phyloP scores from a whole-genome alignment of 1,139 yeast species.

The Nadsonia starkeyi-henricii region DNA sequence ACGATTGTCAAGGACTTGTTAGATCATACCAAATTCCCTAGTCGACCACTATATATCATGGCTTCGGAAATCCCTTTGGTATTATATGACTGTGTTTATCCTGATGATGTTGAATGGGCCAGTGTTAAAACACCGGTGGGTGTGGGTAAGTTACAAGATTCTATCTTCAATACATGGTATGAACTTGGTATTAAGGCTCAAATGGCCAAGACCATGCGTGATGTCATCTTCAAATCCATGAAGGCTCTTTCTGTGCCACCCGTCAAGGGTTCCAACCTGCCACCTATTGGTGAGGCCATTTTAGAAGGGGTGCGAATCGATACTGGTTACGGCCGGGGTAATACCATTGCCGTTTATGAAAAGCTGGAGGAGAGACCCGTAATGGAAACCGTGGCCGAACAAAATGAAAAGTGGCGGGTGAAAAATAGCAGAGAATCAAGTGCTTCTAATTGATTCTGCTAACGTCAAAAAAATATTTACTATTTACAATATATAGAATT shows the following conservation, averaged over 20 bases:
- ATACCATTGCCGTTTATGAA: neutral
- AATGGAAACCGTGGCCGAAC: neutral
- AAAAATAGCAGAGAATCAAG: neutral
- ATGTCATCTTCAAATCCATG: neutral
- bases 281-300: neutral
- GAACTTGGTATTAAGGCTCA: neutral
- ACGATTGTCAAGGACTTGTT: conserved; percentile 43
- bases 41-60: conserved; percentile 75
- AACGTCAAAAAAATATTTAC: too few species aligned
- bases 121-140: neutral
- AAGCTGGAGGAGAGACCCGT: neutral
- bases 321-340: neutral
- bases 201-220: neutral
- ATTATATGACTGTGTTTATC: conserved; percentile 72
- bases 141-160: neutral
- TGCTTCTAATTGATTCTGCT: too few species aligned
- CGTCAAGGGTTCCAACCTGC: neutral
- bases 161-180: neutral
- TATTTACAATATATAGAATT: too few species aligned
- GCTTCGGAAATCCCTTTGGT: conserved; percentile 88
- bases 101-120: conserved; percentile 48
- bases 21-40: conserved; percentile 43
- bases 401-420: neutral
- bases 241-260: neutral
- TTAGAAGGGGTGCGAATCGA: neutral